Evolutionary conservation across 768 basidiomycete genomes (phyloP), one percentile per base, ranked within the genome.

Genomic region (Suillus variegatus): DNA sequence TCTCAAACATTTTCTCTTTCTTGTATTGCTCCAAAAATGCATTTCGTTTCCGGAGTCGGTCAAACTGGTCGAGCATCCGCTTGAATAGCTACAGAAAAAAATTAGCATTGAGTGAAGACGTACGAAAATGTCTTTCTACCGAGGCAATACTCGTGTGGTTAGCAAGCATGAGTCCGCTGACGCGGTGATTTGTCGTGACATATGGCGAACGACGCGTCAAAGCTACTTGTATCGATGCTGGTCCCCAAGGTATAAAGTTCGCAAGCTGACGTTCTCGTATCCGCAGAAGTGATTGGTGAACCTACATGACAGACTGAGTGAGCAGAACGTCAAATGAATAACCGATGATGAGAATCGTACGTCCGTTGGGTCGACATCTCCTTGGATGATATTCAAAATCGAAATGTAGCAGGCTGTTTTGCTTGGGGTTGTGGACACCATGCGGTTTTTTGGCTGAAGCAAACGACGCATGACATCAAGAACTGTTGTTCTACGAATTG

Each of bases 121-220:
- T 3, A 32, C 38, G 22, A 36, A 56, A 61, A 58, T 63, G 61
- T 1, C 8, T 10, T 84, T 91, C 47, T 70, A 96, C 93, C 41
- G 95, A 95, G 35, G 94, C 94, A 65, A 99, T 95, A 71, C 95
- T 95, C n/a, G 97, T 99, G 76, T 99, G 97, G 72, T 99, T 99
- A 12, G 96, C 97, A 60, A 99, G 86, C 97, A 99, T 99, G 60
- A 99, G 83, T 0, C 97, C 97, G 75, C 96, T 98, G 64, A 99
- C 96, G 14, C 96, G 91, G 76, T 99, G 95, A 71, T 90, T 92
- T 46, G 92, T 89, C 6, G 88, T 83, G 62, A 97, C 81, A 73
- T 97, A 97, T 7, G 95, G 95, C 18, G 94, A 95, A 71, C 87
- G 89, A 65, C 93, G 89, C 2, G 96, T 97, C 66, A 98, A 80